Evolutionary conservation across 2,329 filamentous ascomycete genomes (phyloP), one percentile per base, ranked within the genome.

Genomic region (Pezicula radicicola): DNA sequence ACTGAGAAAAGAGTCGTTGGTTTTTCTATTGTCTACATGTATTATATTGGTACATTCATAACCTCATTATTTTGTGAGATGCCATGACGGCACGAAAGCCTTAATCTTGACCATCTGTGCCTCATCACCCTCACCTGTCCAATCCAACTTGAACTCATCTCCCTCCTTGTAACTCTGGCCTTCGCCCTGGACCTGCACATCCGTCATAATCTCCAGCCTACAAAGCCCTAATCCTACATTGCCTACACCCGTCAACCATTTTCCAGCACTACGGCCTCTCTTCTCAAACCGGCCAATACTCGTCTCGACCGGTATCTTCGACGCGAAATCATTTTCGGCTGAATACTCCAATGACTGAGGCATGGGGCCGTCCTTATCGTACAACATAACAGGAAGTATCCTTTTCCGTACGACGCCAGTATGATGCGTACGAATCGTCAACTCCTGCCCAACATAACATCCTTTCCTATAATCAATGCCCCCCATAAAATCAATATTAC

Each of bases 361-460:
- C 18, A 68, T 61, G 3, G 64, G 63, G 25, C 72, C 69, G 35
- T 73, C 72, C 6, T 67, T 68, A 6, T 72, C 73, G 68, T 93
- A 94, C 15, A 97, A 65, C 58, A 87, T 72, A 33, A 93, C 85
- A 0, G 94, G 94, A 48, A 99, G 69, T 46, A 97, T 83, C 46
- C 94, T 81, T 77, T 97, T 96, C 55, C 94, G 80, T 39, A 99
- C 90, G 15, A 99, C 90, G 19, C 94, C 94, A 12, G 88, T 92
- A 71, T 99, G 94, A 68, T 92, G 88, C 1, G 94, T 99, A 40
- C 94, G 87, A 59, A 97, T 96, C 1, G 94, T 97, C 57, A 99
- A 79, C 70, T 99, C 94, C 72, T 99, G 94, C 0, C 94, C 94
- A 7, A 97, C 84, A 70, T 99, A 99, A 72, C 94, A 99, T 7